These are phyloP conservation scores for Aspergillus haitiensis DNA, from an alignment of 495 filamentous ascomycete species.

Conservation along the genomic window DNA sequence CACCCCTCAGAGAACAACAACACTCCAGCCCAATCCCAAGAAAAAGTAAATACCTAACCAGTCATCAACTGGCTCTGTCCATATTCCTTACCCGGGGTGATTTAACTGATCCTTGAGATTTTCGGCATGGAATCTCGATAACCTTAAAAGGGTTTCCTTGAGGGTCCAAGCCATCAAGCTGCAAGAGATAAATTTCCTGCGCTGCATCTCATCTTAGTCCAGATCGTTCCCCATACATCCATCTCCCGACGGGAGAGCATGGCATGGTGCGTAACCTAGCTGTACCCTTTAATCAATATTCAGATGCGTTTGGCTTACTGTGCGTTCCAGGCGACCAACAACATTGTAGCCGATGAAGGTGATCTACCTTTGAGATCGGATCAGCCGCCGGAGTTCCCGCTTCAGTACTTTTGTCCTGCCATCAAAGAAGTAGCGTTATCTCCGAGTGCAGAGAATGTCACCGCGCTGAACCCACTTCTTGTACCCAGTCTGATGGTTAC, in stretches of 20 bases:
- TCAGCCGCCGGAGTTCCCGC: not conserved
- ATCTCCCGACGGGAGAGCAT: not conserved
- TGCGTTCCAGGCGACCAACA: not conserved
- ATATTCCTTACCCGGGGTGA: not conserved
- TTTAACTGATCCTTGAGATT: not conserved
- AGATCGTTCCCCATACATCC: not conserved
- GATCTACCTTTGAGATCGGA: not conserved
- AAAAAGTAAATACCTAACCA: not conserved
- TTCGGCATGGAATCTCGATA: slow-evolving; percentile 4
- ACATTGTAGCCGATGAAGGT: not conserved
- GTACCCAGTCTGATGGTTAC: slow-evolving; percentile 15
- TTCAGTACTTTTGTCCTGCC: not conserved
- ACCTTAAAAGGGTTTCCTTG: not conserved
- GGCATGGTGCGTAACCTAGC: not conserved
- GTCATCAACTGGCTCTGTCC: not conserved
- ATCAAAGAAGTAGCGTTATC: slow-evolving; percentile 1
- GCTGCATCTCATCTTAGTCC: not conserved
- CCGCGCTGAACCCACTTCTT: slow-evolving; percentile 12
- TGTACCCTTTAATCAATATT: not conserved
- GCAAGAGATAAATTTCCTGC: not conserved
- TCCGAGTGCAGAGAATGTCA: not conserved
- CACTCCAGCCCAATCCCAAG: not conserved
- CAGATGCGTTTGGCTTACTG: not conserved
- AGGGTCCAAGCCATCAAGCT: not conserved
- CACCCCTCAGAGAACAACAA: not conserved